Evolutionary conservation across 257 asterid species (phyloP), one percentile per base, ranked within the genome.

Genomic region (Sherardia arvensis): DNA sequence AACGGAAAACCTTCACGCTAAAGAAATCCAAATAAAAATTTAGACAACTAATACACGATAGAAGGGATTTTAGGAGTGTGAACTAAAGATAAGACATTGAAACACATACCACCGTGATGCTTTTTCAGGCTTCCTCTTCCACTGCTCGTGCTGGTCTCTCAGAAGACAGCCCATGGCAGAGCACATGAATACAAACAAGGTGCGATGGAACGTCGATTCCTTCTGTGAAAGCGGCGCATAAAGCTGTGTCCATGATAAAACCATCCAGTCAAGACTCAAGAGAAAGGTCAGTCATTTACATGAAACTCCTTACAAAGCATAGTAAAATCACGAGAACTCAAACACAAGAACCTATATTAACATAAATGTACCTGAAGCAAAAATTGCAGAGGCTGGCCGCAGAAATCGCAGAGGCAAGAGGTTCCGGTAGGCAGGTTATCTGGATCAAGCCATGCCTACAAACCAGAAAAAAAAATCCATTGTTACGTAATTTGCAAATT

Each of bases 371-470:
- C 97, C 97, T 93, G 99, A 56, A 90, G 88, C 76, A 90, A 74
- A 81, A 90, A 93, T 80, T 84, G 97, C 92, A 93, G 67, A 61
- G 97, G 97, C 69, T 85, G 86, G 53, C 80, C 74, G 65, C 99
- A 92, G 66, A 87, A 77, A 80, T 82, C 96, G 71, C 99, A 93
- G 26, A 79, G 74, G 67, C 76, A 79, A 33, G 84, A 80, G 66
- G 67, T 85, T 51, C 79, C 90, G 0, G 73, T 73, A 27, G 95
- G 96, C 80, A 93, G 78, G 69, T 84, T 83, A 72, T 80, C 51
- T 10, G 99, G 97, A 68, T 90, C 97, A 84, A 93, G 70, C 96
- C 97, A 92, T 57, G 96, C 96, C 99, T 92, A 70, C 4, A 62
- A 72, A 62, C 61, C 8, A 59, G n/a, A n/a, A 61, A 69, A n/a